A percentile compares a stretch with the other conserved stretches of the same genome.
Evolutionary conservation across 2,329 filamentous ascomycete species (phyloP).

Genomic region (Fusarium mexicanum): DNA sequence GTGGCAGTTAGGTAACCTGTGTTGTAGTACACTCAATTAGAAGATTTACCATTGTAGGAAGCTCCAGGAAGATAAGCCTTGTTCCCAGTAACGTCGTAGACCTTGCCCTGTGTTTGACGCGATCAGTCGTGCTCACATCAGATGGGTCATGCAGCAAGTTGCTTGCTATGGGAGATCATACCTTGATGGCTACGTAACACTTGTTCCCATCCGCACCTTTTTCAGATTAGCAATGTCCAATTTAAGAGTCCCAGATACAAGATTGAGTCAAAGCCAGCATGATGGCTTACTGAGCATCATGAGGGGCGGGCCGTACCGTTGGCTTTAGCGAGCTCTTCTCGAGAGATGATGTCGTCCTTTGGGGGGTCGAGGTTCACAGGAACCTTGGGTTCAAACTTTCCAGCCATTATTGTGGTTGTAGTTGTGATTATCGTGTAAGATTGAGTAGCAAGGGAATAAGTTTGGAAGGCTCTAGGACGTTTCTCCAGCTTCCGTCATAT

Average conservation of each 20-base stretch:
- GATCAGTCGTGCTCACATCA: constrained; percentile 10
- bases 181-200: constrained; percentile 77
- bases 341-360: constrained; percentile 86
- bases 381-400: constrained; percentile 81
- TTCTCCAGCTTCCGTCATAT: constrained; percentile 38
- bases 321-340: constrained; percentile 81
- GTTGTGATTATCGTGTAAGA: neutral
- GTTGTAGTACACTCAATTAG: neutral
- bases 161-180: constrained; percentile 43
- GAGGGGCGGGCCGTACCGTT: constrained; percentile 71
- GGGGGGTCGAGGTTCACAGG: constrained; percentile 82
- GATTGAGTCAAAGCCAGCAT: neutral
- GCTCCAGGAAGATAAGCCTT: constrained; percentile 84
- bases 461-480: neutral
- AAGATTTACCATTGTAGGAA: constrained; percentile 78
- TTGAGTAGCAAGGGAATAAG: neutral
- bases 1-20: constrained; percentile 6
- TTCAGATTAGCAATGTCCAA: constrained; percentile 30
- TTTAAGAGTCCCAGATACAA: neutral
- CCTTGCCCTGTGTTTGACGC: constrained; percentile 72
- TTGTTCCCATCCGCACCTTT: constrained; percentile 72
- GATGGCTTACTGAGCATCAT: neutral
- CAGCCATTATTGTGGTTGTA: constrained; percentile 56
- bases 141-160: neutral
- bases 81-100: constrained; percentile 95